Evolutionary conservation across 2,329 filamentous ascomycete genomes (phyloP), one percentile per base, ranked within the genome.

Genomic region (Aspergillus fructus): DNA sequence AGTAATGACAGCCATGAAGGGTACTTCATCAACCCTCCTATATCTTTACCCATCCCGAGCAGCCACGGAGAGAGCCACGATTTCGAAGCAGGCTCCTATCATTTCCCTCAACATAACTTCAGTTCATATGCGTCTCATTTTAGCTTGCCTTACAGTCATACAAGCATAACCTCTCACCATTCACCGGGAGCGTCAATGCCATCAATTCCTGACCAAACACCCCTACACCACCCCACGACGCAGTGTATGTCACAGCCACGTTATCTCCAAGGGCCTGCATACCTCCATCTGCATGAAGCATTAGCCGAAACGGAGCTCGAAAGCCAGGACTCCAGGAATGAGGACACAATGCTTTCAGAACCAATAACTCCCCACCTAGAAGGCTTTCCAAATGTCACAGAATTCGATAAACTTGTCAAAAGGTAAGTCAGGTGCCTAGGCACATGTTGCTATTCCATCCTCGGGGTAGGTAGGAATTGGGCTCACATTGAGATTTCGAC

Each of bases 331-430:
- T 79, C 77, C 40, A 66, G 67, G 39, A 78, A 79, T 57, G 74
- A 77, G 59, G 66, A 68, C 17, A 73, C 72, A 3, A 76, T 75
- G 74, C 63, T 74, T 13, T 79, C 78, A 17, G 77, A 80, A 59
- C 74, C 76, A 17, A 70, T 79, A 21, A 59, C 74, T 13, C 77
- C 78, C 15, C 66, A 74, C 0, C 55, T 78, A 9, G 74, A 77
- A 43, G 78, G 78, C 1, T 80, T 78, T 59, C 78, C 78, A 1
- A 71, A 75, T 64, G 76, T 78, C 17, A 70, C 72, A 40, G 77
- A 77, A 42, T 80, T 80, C 59, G 76, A 80, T 61, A 69, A 73
- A 49, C 59, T 79, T 52, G 76, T 80, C 71, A 74, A 74, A 59
- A 74, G 73, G 78, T 79, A 69, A 58, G 27, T 30, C 52, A 34